Evolutionary conservation across 495 filamentous ascomycete genomes (phyloP).

Genomic region (Bathelium albidoporum): DNA sequence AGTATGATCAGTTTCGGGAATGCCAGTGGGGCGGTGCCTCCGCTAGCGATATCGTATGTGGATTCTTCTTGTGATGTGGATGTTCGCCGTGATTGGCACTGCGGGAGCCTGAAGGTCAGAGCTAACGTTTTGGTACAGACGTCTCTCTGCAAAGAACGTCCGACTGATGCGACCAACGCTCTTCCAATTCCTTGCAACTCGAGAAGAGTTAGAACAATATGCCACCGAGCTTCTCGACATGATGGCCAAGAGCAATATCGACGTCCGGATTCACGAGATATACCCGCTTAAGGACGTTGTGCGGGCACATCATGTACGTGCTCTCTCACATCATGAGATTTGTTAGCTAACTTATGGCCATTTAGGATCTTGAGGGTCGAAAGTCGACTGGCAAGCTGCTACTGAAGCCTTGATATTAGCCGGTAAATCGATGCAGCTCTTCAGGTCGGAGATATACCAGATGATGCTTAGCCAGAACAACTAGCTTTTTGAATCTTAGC

Average conservation of each 20-base stretch:
- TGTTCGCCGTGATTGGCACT: not conserved
- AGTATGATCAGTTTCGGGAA: slow-evolving; percentile 82
- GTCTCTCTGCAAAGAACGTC: slow-evolving; percentile 66
- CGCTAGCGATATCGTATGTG: slow-evolving; percentile 55
- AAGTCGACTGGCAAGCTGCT: slow-evolving; percentile 76
- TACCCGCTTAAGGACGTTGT: slow-evolving; percentile 73
- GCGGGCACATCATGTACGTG: slow-evolving; percentile 56
- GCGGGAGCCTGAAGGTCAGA: not conserved
- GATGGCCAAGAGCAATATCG: slow-evolving; percentile 56
- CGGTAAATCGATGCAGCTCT: not conserved
- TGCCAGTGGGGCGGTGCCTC: slow-evolving; percentile 71
- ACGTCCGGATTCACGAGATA: slow-evolving; percentile 64
- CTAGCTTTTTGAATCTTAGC: too few relatives aligned
- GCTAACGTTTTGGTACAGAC: slow-evolving; percentile 18
- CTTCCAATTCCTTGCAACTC: slow-evolving; percentile 61
- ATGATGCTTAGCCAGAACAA: too few relatives aligned
- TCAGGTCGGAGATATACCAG: not conserved
- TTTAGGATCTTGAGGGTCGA: slow-evolving; percentile 65
- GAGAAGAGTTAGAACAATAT: slow-evolving; percentile 68
- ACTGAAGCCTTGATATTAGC: slow-evolving; percentile 28
- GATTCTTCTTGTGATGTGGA: not conserved
- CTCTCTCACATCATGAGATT: not conserved
- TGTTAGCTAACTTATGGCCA: not conserved
- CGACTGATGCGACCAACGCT: slow-evolving; percentile 68
- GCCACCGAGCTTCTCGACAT: slow-evolving; percentile 62